phyloP scores from a whole-genome alignment of 257 asterid genomes.

The Solanum sejunctum region DNA sequence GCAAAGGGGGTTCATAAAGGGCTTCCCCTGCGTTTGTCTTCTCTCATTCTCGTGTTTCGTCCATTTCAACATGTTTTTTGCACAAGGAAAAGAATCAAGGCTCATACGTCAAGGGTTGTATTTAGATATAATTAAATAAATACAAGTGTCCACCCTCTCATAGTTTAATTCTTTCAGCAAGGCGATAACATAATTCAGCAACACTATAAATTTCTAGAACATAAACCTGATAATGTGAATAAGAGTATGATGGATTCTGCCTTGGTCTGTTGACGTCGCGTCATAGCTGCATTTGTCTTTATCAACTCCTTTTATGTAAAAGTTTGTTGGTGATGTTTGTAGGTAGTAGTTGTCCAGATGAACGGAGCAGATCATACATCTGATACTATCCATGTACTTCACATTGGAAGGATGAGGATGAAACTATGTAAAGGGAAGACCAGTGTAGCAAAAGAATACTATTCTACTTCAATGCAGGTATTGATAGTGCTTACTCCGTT shows the following conservation, averaged over 20 bases:
- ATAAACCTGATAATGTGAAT: background rate
- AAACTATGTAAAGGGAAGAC: slow-evolving; percentile 73
- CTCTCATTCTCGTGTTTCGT: background rate
- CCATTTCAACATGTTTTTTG: background rate
- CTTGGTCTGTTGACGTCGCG: background rate
- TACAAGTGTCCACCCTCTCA: background rate
- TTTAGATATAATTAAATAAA: background rate
- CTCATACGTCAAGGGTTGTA: background rate
- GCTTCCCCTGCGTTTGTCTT: background rate
- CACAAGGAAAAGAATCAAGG: background rate
- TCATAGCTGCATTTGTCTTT: background rate
- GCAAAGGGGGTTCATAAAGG: background rate
- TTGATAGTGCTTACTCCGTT: background rate
- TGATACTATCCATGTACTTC: slow-evolving; percentile 63
- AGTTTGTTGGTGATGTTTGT: slow-evolving; percentile 6
- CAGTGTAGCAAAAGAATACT: slow-evolving; percentile 61
- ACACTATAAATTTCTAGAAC: background rate
- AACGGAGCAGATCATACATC: slow-evolving; percentile 55
- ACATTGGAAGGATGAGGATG: slow-evolving; percentile 83
- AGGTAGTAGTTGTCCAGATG: slow-evolving; percentile 79
- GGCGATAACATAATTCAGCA: background rate
- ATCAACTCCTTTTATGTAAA: background rate
- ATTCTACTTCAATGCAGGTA: slow-evolving; percentile 93
- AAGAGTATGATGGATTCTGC: background rate
- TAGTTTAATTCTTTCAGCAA: background rate